Conservation (phyloP, 768 basidiomycete genomes). For the Psilocybe azurescens region DNA sequence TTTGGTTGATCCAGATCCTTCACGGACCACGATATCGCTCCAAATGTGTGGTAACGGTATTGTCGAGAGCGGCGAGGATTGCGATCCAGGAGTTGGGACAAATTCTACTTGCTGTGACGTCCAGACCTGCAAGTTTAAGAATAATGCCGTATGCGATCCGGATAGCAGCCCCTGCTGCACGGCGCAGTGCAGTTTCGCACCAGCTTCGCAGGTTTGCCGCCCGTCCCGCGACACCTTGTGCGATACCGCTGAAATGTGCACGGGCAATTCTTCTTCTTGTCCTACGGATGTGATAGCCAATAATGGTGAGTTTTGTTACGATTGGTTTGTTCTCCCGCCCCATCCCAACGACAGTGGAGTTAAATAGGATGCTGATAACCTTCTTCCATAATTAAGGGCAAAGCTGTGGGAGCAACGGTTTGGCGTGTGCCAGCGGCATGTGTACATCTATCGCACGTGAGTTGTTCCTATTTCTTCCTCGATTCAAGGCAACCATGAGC, state of each 20-base stretch:
- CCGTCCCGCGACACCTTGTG: conserved; percentile 68
- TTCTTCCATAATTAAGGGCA: conserved; percentile 45
- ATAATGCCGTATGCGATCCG: conserved; percentile 80
- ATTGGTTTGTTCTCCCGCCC: background rate
- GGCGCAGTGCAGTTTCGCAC: conserved; percentile 69
- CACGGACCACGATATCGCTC: conserved; percentile 55
- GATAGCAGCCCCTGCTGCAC: conserved; percentile 80
- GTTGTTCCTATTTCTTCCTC: conserved; percentile 32
- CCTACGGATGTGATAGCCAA: conserved; percentile 64
- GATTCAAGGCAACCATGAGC: conserved; percentile 11
- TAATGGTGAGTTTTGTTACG: conserved; percentile 62
- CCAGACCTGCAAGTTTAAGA: conserved; percentile 74
- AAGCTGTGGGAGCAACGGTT: conserved; percentile 64
- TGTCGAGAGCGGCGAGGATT: conserved; percentile 83
- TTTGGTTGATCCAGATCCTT: conserved; percentile 60
- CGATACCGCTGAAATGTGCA: conserved; percentile 76
- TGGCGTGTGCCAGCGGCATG: conserved; percentile 77
- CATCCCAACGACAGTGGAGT: background rate
- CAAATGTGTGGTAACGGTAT: conserved; percentile 88
- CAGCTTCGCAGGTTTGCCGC: conserved; percentile 70
- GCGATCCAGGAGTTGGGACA: conserved; percentile 75
- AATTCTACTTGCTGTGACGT: conserved; percentile 76
- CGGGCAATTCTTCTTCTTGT: conserved; percentile 75
- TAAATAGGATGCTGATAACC: conserved; percentile 7
- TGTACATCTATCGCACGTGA: conserved; percentile 77